Conservation (phyloP, 164 flowering plant species). For the Magnolia changhungtana region DNA sequence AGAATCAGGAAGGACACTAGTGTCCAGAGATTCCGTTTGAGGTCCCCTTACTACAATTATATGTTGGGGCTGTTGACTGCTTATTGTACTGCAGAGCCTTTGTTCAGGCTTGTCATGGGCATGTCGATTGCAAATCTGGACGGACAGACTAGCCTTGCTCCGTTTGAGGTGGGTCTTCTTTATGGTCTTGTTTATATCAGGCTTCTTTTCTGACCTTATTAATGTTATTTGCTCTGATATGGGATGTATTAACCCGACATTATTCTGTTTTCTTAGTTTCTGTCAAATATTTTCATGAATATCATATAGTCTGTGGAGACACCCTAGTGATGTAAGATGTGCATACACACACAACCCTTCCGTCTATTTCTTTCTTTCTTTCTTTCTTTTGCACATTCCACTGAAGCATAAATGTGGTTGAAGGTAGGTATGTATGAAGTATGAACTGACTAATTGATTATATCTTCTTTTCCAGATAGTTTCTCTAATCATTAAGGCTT, state of each 20-base stretch:
- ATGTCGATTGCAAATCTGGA: conserved; percentile 70
- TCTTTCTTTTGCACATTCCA: too few relatives aligned
- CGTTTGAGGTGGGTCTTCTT: conserved; percentile 66
- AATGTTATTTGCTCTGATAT: not conserved
- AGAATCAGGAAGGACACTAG: conserved; percentile 46
- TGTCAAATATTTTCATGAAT: too few relatives aligned
- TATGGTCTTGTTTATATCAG: not conserved
- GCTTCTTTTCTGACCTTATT: not conserved
- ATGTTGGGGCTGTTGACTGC: conserved; percentile 60
- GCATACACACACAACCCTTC: too few relatives aligned
- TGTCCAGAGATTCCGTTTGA: conserved; percentile 59
- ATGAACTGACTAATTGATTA: not conserved
- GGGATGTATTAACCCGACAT: not conserved
- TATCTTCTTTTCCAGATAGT: conserved; percentile 38
- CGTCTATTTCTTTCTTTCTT: too few relatives aligned
- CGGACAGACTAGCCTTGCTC: conserved; percentile 64
- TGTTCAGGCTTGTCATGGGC: conserved; percentile 80
- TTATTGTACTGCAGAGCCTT: conserved; percentile 71
- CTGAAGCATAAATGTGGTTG: not conserved
- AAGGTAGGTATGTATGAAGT: not conserved
- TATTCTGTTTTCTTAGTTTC: not conserved
- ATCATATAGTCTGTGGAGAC: too few relatives aligned
- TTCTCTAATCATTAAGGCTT: conserved; percentile 60
- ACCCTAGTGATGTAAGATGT: too few relatives aligned
- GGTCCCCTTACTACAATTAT: conserved; percentile 62